Percentiles rank a stretch among this genome's conserved stretches.
Evolutionary conservation across 1,284 basidiomycete genomes (phyloP).

Genomic region (Agroathelia rolfsii): DNA sequence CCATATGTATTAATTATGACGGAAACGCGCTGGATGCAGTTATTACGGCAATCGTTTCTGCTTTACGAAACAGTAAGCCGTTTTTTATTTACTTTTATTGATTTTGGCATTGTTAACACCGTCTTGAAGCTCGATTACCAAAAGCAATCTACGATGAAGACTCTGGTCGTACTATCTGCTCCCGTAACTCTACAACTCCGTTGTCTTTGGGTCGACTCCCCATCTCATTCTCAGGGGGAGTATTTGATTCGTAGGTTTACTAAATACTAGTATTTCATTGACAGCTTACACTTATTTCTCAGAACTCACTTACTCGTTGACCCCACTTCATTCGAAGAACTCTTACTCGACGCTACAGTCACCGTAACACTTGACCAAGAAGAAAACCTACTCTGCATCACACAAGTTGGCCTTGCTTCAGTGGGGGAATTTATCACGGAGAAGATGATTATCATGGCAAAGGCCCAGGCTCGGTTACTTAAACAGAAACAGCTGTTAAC

Average conservation of each 20-base stretch:
- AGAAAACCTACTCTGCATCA: conserved; percentile 43
- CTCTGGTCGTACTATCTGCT: conserved; percentile 56
- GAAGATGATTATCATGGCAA: no score
- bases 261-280: conserved; percentile 6
- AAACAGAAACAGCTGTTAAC: no score
- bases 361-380: conserved; percentile 54
- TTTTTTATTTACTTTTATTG: conserved; percentile 2
- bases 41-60: conserved; percentile 79
- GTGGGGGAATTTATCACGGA: no score
- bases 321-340: conserved; percentile 85
- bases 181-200: conserved; percentile 37
- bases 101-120: neutral
- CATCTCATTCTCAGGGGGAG: conserved; percentile 66
- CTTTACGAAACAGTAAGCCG: conserved; percentile 72
- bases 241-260: conserved; percentile 65
- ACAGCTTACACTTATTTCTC: conserved; percentile 4
- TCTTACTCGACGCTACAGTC: conserved; percentile 64
- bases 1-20: conserved; percentile 93
- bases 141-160: conserved; percentile 68
- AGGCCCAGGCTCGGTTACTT: no score
- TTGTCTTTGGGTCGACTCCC: conserved; percentile 45
- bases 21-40: conserved; percentile 92
- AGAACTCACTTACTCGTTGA: conserved; percentile 71
- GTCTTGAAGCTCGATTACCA: conserved; percentile 58
- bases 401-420: conserved; percentile 44